Percentiles rank a stretch among this genome's conserved stretches.
Conservation (phyloP, 495 filamentous ascomycete species). For the Lasiosphaeriaceae sp. region DNA sequence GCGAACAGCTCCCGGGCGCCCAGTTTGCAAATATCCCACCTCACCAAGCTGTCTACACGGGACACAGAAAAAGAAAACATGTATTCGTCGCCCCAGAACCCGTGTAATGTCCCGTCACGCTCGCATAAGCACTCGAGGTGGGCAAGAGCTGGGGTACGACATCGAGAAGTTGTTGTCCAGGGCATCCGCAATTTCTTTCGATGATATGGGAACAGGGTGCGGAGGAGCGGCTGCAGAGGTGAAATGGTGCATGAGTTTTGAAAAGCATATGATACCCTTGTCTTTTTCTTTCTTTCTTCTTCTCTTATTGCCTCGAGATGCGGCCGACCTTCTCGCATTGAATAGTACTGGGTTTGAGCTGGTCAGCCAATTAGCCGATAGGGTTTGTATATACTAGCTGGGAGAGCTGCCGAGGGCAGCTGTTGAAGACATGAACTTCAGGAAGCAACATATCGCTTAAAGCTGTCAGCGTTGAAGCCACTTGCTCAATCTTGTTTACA, state of each 20-base stretch:
- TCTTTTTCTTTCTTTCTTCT: constrained; percentile 4
- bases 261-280: constrained; percentile 18
- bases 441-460: neutral
- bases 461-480: neutral
- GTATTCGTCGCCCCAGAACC: constrained; percentile 13
- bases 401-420: neutral
- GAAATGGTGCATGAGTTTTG: constrained; percentile 1
- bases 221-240: neutral
- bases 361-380: neutral
- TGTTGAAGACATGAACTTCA: neutral
- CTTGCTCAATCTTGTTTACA: no score
- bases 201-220: constrained; percentile 7
- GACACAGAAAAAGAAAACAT: constrained; percentile 28
- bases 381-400: neutral
- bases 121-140: constrained; percentile 21
- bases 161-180: constrained; percentile 37
- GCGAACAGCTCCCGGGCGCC: constrained; percentile 14
- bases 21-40: constrained; percentile 11
- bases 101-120: constrained; percentile 8
- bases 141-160: constrained; percentile 30
- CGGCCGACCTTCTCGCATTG: neutral
- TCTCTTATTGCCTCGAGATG: neutral
- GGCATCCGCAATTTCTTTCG: constrained; percentile 42
- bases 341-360: neutral
- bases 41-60: constrained; percentile 19